Evolutionary conservation across 2,329 filamentous ascomycete genomes (phyloP), one percentile per base, ranked within the genome.

Genomic region (Monilinia fructigena): DNA sequence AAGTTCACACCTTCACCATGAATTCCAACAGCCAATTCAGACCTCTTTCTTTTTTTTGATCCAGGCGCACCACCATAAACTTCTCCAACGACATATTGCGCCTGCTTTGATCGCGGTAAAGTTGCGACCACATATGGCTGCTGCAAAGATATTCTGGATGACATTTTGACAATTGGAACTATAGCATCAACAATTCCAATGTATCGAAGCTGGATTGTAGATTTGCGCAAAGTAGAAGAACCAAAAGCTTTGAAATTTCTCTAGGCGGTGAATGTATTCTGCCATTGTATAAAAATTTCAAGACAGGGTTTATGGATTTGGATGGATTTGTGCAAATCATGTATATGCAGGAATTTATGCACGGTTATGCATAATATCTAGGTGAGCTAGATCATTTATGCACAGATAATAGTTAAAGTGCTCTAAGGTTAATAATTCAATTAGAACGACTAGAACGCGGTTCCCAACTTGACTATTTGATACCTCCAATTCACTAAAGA

Each of bases 1-100:
- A 89, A 82, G 71, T 87, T 89, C 3, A 87, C 79, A 4, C 85
- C 84, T 74, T 89, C 86, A 68, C 87, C 87, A 75, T 89, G 85
- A 72, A 86, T 82, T 26, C 86, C 87, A 38, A 89, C 84, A 12
- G 82, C 83, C 58, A 89, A 75, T 73, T 89, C 87, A 12, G 86
- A 81, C 72, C 87, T 83, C 78, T 87, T 87, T 72, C 84, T 82
- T 78, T 85, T 87, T 77, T 83, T 86, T 42, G 81, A 81, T 28
- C 82, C 83, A 61, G 83, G 80, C 70, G 81, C 80, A 75, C 85
- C 84, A 69, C 86, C 85, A 72, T 83, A 86, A 48, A 89, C 85
- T 69, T 88, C 85, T 70, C 85, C 82, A 16, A 86, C 83, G 48
- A 83, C 82, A 75, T 85, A 87, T 66, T 78, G 80, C 66, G 80